These are phyloP conservation scores for Aspergillus piperis DNA, from an alignment of 2,329 filamentous ascomycete species.

Conservation along the genomic window DNA sequence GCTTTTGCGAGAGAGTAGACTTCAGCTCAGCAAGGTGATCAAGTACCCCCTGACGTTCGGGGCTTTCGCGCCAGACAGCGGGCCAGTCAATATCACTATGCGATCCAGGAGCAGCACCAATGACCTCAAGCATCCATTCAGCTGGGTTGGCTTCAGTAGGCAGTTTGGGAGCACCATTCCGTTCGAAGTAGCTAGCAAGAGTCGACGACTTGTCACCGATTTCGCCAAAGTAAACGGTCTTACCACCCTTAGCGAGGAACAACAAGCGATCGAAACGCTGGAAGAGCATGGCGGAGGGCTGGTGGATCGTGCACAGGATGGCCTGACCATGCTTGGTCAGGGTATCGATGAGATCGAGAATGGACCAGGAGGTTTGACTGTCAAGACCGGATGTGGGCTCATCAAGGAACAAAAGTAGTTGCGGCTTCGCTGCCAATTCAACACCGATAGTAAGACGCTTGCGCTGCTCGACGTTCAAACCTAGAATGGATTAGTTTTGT, in stretches of 20 bases:
- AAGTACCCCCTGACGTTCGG: constrained; percentile 59
- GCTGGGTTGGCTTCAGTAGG: constrained; percentile 68
- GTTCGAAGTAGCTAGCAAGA: constrained; percentile 65
- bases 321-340: constrained; percentile 86
- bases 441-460: constrained; percentile 90
- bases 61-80: constrained; percentile 60
- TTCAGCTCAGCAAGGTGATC: constrained; percentile 57
- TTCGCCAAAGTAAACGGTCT: constrained; percentile 69
- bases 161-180: constrained; percentile 63
- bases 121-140: constrained; percentile 69
- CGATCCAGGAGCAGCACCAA: constrained; percentile 64
- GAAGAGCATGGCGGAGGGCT: constrained; percentile 94
- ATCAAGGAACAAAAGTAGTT: constrained; percentile 86
- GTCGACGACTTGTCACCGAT: constrained; percentile 62
- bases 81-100: constrained; percentile 67
- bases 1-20: constrained; percentile 43
- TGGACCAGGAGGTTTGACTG: constrained; percentile 90
- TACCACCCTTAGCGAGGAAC: constrained; percentile 65
- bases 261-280: constrained; percentile 73
- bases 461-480: constrained; percentile 63
- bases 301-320: constrained; percentile 95
- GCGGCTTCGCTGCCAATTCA: constrained; percentile 90
- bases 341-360: constrained; percentile 84
- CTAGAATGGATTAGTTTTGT: constrained; percentile 21
- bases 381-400: constrained; percentile 95